A percentile compares a stretch with the other conserved stretches of the same genome.
Evolutionary conservation across 805 yeast genomes (phyloP).

Genomic region (Wickerhamomyces queroliae): DNA sequence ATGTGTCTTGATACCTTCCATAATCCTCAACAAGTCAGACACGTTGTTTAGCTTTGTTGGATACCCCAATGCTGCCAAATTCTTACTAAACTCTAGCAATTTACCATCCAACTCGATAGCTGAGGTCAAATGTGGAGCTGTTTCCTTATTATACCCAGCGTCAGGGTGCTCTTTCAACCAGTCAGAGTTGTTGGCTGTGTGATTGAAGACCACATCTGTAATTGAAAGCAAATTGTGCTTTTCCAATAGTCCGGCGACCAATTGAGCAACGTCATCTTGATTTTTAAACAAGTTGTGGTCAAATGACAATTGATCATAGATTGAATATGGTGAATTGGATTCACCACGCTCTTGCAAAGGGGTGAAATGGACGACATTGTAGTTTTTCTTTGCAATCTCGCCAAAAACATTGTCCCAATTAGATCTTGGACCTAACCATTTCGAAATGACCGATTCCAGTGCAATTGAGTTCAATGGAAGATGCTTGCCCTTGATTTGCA

Average conservation of each 20-base stretch:
- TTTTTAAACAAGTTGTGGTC: slow-evolving; percentile 61
- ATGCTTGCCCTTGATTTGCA: slow-evolving; percentile 47
- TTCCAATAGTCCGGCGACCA: slow-evolving; percentile 44
- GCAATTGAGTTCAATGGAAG: slow-evolving; percentile 75
- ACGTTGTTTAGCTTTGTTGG: slow-evolving; percentile 48
- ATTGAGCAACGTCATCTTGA: slow-evolving; percentile 43
- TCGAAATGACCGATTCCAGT: slow-evolving; percentile 80
- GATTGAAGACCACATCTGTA: slow-evolving; percentile 93
- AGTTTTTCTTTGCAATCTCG: slow-evolving; percentile 66
- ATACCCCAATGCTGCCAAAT: slow-evolving; percentile 50
- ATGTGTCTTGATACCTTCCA: slow-evolving; percentile 63
- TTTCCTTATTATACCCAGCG: slow-evolving; percentile 75
- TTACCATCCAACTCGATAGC: slow-evolving; percentile 80
- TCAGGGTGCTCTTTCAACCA: slow-evolving; percentile 90
- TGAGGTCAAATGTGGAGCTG: slow-evolving; percentile 83
- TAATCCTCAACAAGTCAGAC: slow-evolving; percentile 52
- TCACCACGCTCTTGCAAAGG: slow-evolving; percentile 88
- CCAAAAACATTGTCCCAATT: slow-evolving; percentile 66
- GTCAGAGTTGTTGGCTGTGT: slow-evolving; percentile 83
- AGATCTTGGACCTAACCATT: slow-evolving; percentile 73
- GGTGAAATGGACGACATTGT: slow-evolving; percentile 94
- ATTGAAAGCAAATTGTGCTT: slow-evolving; percentile 64
- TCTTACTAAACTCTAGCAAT: slow-evolving; percentile 58
- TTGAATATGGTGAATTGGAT: slow-evolving; percentile 90
- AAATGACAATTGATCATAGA: slow-evolving; percentile 75